phyloP scores from a whole-genome alignment of 164 flowering plant species.

The Magnolia sinica region DNA sequence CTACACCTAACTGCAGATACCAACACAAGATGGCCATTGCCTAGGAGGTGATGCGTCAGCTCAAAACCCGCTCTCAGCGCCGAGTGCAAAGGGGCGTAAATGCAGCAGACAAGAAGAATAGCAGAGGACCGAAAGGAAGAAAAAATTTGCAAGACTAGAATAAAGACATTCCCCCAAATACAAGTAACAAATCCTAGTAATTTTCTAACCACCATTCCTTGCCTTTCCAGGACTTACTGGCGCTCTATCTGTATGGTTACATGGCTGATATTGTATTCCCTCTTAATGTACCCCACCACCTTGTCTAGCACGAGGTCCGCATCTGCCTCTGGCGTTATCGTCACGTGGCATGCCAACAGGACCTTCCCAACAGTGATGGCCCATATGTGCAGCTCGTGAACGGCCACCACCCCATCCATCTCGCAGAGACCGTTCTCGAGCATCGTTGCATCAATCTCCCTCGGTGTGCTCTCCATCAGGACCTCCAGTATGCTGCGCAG shows the following conservation, averaged over 20 bases:
- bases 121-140: background rate
- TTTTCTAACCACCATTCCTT: background rate
- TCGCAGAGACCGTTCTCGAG: slow-evolving; percentile 78
- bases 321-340: slow-evolving; percentile 62
- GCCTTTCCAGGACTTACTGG: slow-evolving; percentile 4
- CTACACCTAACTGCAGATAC: no score
- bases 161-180: background rate
- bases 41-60: no score
- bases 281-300: slow-evolving; percentile 60
- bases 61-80: background rate
- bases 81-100: background rate
- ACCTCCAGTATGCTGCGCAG: slow-evolving; percentile 71
- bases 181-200: background rate
- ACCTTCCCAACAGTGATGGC: slow-evolving; percentile 90
- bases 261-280: slow-evolving; percentile 81
- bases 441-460: slow-evolving; percentile 81
- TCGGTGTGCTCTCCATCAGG: slow-evolving; percentile 90
- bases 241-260: slow-evolving; percentile 91
- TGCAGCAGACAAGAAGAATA: background rate
- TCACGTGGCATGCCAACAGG: slow-evolving; percentile 80
- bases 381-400: slow-evolving; percentile 90
- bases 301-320: slow-evolving; percentile 70
- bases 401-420: slow-evolving; percentile 78
- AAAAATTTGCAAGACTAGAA: background rate
- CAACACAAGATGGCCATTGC: no score